These are phyloP conservation scores for Medicago arabica DNA, from an alignment of 306 rosid species.

Conservation along the genomic window DNA sequence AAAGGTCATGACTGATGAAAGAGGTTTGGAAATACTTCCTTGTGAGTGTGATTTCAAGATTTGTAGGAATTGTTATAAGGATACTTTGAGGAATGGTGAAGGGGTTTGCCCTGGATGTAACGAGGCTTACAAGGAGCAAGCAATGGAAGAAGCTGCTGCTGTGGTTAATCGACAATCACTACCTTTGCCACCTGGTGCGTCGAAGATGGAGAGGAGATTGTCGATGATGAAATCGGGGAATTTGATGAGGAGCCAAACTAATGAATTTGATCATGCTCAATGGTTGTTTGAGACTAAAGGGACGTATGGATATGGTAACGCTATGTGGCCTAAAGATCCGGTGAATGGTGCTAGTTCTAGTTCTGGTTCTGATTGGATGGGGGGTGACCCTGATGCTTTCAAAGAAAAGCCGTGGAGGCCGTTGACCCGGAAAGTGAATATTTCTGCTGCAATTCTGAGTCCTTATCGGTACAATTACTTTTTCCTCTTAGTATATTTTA, in stretches of 20 bases:
- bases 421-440: conserved; percentile 60
- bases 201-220: conserved; percentile 66
- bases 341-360: conserved; percentile 48
- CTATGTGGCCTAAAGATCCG: conserved; percentile 70
- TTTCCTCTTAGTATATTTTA: background rate
- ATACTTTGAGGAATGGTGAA: conserved; percentile 55
- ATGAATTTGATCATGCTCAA: conserved; percentile 59
- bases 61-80: conserved; percentile 70
- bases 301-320: conserved; percentile 80
- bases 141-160: conserved; percentile 25
- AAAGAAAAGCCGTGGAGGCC: conserved; percentile 67
- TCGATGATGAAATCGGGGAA: conserved; percentile 60
- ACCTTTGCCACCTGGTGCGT: conserved; percentile 44
- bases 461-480: conserved; percentile 64
- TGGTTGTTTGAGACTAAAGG: conserved; percentile 77
- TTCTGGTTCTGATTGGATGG: conserved; percentile 58
- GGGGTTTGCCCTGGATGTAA: conserved; percentile 70
- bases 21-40: conserved; percentile 69
- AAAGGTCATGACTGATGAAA: conserved; percentile 61
- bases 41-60: conserved; percentile 72
- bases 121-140: conserved; percentile 53
- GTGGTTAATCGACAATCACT: conserved; percentile 27
- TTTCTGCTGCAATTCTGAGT: conserved; percentile 70
- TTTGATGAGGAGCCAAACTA: conserved; percentile 47
- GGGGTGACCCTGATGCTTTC: conserved; percentile 62